Percentiles rank a stretch among this genome's conserved stretches.
Evolutionary conservation across 2,329 filamentous ascomycete genomes (phyloP).

Genomic region (Fusarium sp.): DNA sequence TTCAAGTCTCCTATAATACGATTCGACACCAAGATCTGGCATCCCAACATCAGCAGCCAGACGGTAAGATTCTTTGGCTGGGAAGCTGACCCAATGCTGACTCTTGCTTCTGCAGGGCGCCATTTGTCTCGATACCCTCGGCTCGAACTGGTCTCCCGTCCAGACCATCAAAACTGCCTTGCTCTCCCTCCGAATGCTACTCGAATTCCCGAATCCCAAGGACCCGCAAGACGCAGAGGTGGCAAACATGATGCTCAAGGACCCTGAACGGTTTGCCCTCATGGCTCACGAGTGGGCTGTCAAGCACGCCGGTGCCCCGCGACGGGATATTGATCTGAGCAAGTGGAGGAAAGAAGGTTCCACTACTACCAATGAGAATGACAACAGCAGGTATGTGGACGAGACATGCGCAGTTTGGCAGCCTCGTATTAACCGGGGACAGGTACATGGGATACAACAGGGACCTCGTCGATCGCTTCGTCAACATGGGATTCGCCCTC

Average conservation of each 20-base stretch:
- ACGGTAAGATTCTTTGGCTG: slow-evolving; percentile 70
- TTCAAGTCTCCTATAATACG: slow-evolving; percentile 93
- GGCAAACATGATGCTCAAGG: slow-evolving; percentile 85
- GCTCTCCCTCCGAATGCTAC: slow-evolving; percentile 90
- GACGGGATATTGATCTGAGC: slow-evolving; percentile 51
- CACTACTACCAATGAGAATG: slow-evolving; percentile 43
- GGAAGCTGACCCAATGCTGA: slow-evolving; percentile 16
- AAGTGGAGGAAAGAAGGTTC: slow-evolving; percentile 65
- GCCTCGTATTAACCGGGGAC: background rate
- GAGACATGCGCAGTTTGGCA: background rate
- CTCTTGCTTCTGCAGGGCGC: slow-evolving; percentile 75
- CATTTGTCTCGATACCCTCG: slow-evolving; percentile 95
- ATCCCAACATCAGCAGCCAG: slow-evolving; percentile 95
- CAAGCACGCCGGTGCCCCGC: slow-evolving; percentile 81
- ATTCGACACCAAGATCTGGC: slow-evolving; percentile 95
- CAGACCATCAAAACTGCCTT: slow-evolving; percentile 96
- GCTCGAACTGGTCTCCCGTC: slow-evolving; percentile 92
- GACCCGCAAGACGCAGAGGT: slow-evolving; percentile 98
- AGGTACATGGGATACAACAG: slow-evolving; percentile 92
- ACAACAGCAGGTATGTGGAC: slow-evolving; percentile 46
- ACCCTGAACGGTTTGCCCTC: slow-evolving; percentile 82
- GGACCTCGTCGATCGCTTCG: slow-evolving; percentile 84
- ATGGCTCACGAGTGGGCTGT: slow-evolving; percentile 94
- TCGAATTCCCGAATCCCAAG: slow-evolving; percentile 93
- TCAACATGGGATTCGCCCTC: slow-evolving; percentile 91